Evolutionary conservation across 1,139 yeast species (phyloP), one percentile per base, ranked within the genome.

Genomic region (Yamadazyma epiphylla): DNA sequence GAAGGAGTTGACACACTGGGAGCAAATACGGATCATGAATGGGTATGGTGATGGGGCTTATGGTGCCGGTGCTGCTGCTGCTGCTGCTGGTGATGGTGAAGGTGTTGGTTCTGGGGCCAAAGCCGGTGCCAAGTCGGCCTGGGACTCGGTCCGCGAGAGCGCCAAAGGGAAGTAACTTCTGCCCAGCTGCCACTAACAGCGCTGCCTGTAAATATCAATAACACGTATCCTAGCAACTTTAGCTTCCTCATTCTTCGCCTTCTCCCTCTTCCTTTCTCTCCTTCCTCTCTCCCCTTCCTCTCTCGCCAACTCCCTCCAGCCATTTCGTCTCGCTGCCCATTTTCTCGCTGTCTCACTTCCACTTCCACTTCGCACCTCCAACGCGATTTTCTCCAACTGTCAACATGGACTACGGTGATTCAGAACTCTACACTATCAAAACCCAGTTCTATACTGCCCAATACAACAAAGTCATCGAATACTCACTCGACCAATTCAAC

Each of bases 401-500:
- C 32, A 31, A 19, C 25, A 64, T 64, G 70, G 67, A 63, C 39
- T 62, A 61, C 36, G 53, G 61, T 28, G 70, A 64, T 39, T 61
- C 68, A 2, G 74, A 68, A 46, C 50, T 68, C 22, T 68, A 59
- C 49, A 61, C 61, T 28, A 55, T 70, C 25, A 55, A 69, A 37
- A 67, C 63, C 49, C 73, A 70, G 42, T 70, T 70, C 49, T 69
- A 58, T 46, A 65, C 75, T 23, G 59, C 64, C 38, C 77, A 70
- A 43, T 64, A 64, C 46, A 50, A 51, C 26, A 58, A 60, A 39
- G 74, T 70, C 5, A 45, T 45, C 27, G 47, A 51, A 4, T 56
- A 64, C 37, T 34, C 53, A 5, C 42, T 59, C 26, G 61, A 55
- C 15, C 62, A 51, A 38, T 68, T 66, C 42, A 55, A 68, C 3